Evolutionary conservation across 2,329 filamentous ascomycete genomes (phyloP), one percentile per base, ranked within the genome.

Genomic region (Meredithiella fracta): DNA sequence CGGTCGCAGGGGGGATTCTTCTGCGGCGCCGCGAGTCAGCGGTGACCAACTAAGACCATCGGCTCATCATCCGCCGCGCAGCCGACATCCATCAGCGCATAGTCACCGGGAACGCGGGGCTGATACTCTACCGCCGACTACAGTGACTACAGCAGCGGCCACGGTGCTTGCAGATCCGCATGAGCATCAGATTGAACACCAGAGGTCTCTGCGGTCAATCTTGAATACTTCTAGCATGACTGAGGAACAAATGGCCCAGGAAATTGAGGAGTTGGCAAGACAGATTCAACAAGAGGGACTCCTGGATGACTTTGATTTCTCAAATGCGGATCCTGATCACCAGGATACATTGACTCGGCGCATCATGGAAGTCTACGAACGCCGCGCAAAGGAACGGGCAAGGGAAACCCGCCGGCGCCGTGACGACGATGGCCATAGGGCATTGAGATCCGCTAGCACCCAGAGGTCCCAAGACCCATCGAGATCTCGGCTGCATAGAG

Each of bases 341-440:
- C 88, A 96, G 65, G 89, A 96, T 63, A 87, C 94, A 64, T 79
- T 97, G 15, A 94, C 86, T 61, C 85, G 91, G 64, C 82, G 85
- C 58, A 95, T 97, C 62, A 90, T 89, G 1, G 86, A 94, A 63
- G 88, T 88, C 1, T 95, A 94, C 64, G 75, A 86, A 58, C 77
- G 86, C 59, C 76, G 87, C 29, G 87, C 94, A 64, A 77, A 75
- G 47, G 80, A 82, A 59, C 44, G 65, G 59, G 53, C 62, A 62
- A 7, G 62, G 62, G 29, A 69, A 65, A 60, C 68, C 65, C 22
- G 42, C 38, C 47, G 57, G 14, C 53, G 51, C 23, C 31, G 54
- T 14, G 58, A 59, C 17, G 57, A 59, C 20, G 25, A 55, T 52
- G 6, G 51, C 20, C 37, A 34, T 51, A 50, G 62, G 62, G 53